Base-by-base conservation (phyloP, 1,139 yeast genomes). In the Kluyveromyces sp. region DNA sequence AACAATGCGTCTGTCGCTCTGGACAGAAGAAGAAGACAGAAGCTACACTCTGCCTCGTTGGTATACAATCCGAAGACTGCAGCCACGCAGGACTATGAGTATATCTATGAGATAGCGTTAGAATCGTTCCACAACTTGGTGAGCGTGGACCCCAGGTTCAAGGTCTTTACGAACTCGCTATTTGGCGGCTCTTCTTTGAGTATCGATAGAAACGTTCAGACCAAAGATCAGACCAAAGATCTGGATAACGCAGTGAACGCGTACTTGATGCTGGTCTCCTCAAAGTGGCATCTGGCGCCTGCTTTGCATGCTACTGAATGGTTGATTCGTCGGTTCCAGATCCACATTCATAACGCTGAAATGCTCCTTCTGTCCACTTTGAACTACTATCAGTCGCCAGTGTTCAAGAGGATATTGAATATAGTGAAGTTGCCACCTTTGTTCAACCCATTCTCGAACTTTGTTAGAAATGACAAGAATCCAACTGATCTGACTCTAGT, bases 321-420 rank as follows among this genome's bases (percentile, higher is more conserved):
- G 98, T 76, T 92, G 33, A 82, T 92, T 20, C 82, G 98, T 67
- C 75, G 97, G 55, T 94, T 89, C 63, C 87, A 85, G 61, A 78
- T 86, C 52, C 92, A 92, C 60, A 72, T 85, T 39, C 83, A 83
- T 57, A 87, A 85, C 56, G 70, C 88, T 0, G 97, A 92, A 61
- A 61, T 71, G 46, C 60, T 92, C 33, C 58, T 94, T 37, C 67
- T 89, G 46, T 73, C 88, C 3, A 74, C 83, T 2, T 70, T 92
- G 55, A 94, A 96, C 22, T 85, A 84, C 65, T 87, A 82, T 61
- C 75, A 74, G 52, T 71, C 77, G 36, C 82, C 88, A 0, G 70
- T 84, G 3, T 92, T 92, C 63, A 73, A 80, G 43, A 78, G 92
- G 54, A 69, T 89, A 38, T 67, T 92, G 50, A 83, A 85, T 26